These are phyloP conservation scores for Eimeria falciformis DNA, from an alignment of 169 alveolate genomes.

Conservation along the genomic window DNA sequence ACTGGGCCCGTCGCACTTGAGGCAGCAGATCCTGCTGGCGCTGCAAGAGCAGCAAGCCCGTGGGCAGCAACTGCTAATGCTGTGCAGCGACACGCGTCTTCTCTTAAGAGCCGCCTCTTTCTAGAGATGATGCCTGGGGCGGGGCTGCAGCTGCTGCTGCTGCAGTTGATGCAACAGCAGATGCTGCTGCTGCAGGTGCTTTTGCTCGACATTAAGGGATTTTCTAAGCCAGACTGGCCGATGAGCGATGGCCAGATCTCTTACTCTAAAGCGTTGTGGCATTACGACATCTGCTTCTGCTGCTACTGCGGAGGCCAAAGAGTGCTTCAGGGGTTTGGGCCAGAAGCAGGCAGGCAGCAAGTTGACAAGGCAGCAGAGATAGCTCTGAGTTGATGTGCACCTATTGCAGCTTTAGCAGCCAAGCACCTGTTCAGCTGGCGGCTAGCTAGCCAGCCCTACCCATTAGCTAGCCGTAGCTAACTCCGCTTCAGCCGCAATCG, in stretches of 20 bases:
- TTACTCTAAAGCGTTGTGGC: too few relatives aligned
- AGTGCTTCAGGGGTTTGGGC: background rate
- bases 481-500: background rate
- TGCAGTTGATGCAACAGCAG: background rate
- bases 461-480: background rate
- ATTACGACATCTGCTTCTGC: background rate
- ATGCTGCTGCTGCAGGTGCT: background rate
- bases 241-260: background rate
- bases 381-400: background rate
- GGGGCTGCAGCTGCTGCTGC: constrained; percentile 6
- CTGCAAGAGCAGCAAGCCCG: constrained; percentile 3
- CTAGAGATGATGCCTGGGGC: background rate
- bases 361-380: background rate
- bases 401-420: background rate
- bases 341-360: background rate
- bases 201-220: background rate
- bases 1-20: background rate
- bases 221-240: background rate
- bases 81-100: background rate
- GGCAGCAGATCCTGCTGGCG: background rate
- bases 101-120: background rate
- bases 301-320: background rate
- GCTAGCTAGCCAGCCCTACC: constrained; percentile 2
- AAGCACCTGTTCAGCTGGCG: background rate
- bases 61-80: constrained; percentile 8